These are phyloP conservation scores for Hyaloraphidium curvatum DNA, from an alignment of 192 early-diverging fungal genomes.

Conservation along the genomic window DNA sequence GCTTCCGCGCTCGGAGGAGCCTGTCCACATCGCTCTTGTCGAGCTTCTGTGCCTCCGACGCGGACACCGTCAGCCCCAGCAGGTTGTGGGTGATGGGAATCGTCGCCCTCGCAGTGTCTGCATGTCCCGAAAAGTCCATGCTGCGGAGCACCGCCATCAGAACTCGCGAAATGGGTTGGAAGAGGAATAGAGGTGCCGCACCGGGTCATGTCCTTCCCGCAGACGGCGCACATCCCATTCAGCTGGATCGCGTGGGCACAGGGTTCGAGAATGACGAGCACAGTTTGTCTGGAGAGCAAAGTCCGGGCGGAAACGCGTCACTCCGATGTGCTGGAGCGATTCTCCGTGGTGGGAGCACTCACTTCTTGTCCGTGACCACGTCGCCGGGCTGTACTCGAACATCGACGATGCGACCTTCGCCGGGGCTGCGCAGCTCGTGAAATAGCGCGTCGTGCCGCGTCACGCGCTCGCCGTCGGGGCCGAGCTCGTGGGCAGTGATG, in stretches of 20 bases:
- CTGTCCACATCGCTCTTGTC: conserved; percentile 45
- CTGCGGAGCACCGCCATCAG: background rate
- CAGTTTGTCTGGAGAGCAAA: background rate
- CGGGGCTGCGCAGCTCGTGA: conserved; percentile 5
- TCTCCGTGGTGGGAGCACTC: background rate
- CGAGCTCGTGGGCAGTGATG: too few relatives aligned
- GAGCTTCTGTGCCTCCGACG: conserved; percentile 40
- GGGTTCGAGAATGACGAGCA: conserved; percentile 19
- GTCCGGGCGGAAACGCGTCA: background rate
- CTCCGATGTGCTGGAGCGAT: background rate
- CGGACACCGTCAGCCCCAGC: conserved; percentile 43
- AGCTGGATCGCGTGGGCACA: conserved; percentile 60
- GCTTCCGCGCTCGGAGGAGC: conserved; percentile 41
- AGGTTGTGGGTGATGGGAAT: conserved; percentile 65
- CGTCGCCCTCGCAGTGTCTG: conserved; percentile 35
- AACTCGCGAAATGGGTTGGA: background rate
- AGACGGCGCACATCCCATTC: conserved; percentile 59
- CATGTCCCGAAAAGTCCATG: conserved; percentile 9
- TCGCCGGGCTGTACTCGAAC: conserved; percentile 6
- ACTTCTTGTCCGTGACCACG: conserved; percentile 6
- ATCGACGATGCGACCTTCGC: conserved; percentile 2
- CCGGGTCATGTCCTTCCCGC: conserved; percentile 48
- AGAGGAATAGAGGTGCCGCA: conserved; percentile 8
- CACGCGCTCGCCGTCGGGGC: too few relatives aligned
- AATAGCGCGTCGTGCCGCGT: background rate